These are phyloP conservation scores for Perkinsus olseni DNA, from an alignment of 169 alveolate genomes.

Conservation along the genomic window DNA sequence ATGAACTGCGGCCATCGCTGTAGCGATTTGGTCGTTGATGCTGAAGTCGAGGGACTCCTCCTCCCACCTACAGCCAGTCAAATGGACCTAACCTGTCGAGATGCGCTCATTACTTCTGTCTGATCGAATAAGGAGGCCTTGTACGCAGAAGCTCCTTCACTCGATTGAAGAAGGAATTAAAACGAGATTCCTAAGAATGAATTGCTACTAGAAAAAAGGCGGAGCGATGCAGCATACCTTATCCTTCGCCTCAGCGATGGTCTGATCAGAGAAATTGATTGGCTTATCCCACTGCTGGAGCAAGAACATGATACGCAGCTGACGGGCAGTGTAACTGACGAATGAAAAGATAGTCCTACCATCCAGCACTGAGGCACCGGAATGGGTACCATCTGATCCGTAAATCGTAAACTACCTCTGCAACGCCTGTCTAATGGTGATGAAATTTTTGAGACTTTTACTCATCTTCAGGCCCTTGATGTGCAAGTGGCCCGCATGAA, in stretches of 20 bases:
- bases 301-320: slow-evolving; percentile 75
- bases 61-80: neutral
- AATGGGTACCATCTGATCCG: neutral
- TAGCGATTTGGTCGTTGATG: slow-evolving; percentile 17
- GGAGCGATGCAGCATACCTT: neutral
- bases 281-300: slow-evolving; percentile 50
- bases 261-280: neutral
- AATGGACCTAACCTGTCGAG: neutral
- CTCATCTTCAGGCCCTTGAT: slow-evolving; percentile 96
- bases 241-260: neutral
- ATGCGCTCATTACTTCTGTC: neutral
- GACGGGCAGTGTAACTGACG: slow-evolving; percentile 61
- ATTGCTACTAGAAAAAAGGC: neutral
- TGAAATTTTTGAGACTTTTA: slow-evolving; percentile 91
- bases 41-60: neutral
- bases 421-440: slow-evolving; percentile 78
- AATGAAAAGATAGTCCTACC: slow-evolving; percentile 13
- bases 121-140: neutral
- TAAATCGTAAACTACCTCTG: slow-evolving; percentile 24
- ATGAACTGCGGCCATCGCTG: slow-evolving; percentile 44
- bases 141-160: neutral
- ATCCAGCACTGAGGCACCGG: slow-evolving; percentile 3
- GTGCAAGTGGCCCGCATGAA: slow-evolving; percentile 96
- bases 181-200: slow-evolving; percentile 22
- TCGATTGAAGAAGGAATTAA: neutral